phyloP scores from a whole-genome alignment of 225 moss, liverwort and hornwort genomes.

The Asterella californica region DNA sequence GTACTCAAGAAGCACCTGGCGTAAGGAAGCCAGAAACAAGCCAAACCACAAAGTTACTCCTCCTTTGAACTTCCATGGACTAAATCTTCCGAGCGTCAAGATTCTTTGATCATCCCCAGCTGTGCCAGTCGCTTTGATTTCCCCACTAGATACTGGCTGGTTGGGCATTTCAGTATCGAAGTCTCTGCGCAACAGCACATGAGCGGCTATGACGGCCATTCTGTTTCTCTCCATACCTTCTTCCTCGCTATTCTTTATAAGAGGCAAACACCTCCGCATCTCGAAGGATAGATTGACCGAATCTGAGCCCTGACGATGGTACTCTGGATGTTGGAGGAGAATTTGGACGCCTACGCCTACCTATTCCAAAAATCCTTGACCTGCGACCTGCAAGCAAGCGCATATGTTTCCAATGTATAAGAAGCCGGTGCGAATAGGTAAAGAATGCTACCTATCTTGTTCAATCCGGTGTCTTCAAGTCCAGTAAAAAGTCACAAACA shows the following conservation, averaged over 20 bases:
- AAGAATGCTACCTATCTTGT: too few species aligned
- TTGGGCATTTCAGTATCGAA: not conserved
- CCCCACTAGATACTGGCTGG: not conserved
- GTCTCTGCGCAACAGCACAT: not conserved
- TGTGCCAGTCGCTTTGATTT: not conserved
- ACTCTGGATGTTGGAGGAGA: too few species aligned
- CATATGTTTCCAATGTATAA: too few species aligned
- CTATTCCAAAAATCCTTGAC: too few species aligned
- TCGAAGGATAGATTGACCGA: too few species aligned
- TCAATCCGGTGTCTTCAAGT: too few species aligned
- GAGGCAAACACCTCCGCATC: conserved; percentile 7
- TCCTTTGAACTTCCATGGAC: not conserved
- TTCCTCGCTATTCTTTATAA: not conserved
- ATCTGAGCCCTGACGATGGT: too few species aligned
- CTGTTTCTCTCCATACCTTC: not conserved
- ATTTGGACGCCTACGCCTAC: too few species aligned
- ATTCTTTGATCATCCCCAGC: not conserved
- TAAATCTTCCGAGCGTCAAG: not conserved
- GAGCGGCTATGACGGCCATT: not conserved
- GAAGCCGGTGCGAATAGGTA: too few species aligned
- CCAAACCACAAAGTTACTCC: conserved; percentile 9
- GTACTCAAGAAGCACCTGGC: not conserved
- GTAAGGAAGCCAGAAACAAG: not conserved
- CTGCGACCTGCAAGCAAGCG: too few species aligned
- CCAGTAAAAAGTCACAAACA: too few species aligned